Evolutionary conservation across 2,329 filamentous ascomycete genomes (phyloP).

Genomic region (Cladosporium sp.): DNA sequence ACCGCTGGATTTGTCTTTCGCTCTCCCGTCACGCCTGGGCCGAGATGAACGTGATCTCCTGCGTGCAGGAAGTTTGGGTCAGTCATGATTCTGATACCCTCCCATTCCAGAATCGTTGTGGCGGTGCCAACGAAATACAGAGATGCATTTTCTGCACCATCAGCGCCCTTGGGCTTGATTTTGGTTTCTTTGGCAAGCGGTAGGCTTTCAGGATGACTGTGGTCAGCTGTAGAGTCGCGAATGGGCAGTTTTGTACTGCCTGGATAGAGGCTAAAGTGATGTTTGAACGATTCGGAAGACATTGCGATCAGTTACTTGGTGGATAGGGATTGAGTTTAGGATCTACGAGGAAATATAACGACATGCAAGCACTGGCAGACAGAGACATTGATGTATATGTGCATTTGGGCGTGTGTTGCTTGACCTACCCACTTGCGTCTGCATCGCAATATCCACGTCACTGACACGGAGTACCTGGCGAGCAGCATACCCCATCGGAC

Average conservation of each 20-base stretch:
- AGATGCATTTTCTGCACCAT: constrained; percentile 38
- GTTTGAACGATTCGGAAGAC: constrained; percentile 27
- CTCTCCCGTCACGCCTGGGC: constrained; percentile 56
- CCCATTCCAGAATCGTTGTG: constrained; percentile 54
- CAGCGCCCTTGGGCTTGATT: constrained; percentile 37
- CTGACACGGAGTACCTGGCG: background rate
- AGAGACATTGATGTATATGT: background rate
- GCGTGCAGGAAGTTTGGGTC: constrained; percentile 63
- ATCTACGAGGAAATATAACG: background rate
- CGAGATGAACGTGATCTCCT: constrained; percentile 63
- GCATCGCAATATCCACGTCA: constrained; percentile 10
- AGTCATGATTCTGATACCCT: constrained; percentile 51
- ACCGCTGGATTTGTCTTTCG: constrained; percentile 57
- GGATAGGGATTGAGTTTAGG: background rate
- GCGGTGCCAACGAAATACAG: constrained; percentile 56
- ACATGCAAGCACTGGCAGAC: background rate
- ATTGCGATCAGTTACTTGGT: background rate
- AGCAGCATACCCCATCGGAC: background rate
- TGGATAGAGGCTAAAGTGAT: constrained; percentile 40
- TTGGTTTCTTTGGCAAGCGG: constrained; percentile 44
- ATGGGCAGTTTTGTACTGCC: constrained; percentile 35
- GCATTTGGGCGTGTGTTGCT: background rate
- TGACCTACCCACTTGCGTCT: background rate
- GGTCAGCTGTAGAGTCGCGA: constrained; percentile 26
- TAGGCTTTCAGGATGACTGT: constrained; percentile 30